A percentile compares a stretch with the other conserved stretches of the same genome.
Conservation (phyloP, 2,329 filamentous ascomycete species). For the Rhinocladiella mackenziei region DNA sequence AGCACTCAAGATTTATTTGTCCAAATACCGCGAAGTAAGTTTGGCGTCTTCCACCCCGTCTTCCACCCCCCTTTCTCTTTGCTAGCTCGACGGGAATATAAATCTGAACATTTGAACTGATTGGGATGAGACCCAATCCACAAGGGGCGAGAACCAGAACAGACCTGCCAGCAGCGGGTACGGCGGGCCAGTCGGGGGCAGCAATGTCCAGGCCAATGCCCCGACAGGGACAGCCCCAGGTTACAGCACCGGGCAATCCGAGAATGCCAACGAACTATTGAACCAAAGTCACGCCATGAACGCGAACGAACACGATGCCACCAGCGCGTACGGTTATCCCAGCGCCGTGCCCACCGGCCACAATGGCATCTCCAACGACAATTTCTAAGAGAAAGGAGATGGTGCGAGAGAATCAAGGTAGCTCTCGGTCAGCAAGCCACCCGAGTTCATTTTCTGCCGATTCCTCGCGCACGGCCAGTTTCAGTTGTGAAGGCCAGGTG, state of each 20-base stretch:
- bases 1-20: slow-evolving; percentile 94
- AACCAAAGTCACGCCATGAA: slow-evolving; percentile 40
- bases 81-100: slow-evolving; percentile 36
- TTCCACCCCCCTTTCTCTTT: slow-evolving; percentile 21
- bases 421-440: slow-evolving; percentile 21
- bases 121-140: slow-evolving; percentile 70
- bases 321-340: slow-evolving; percentile 43
- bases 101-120: slow-evolving; percentile 50
- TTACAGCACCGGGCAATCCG: slow-evolving; percentile 37
- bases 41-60: slow-evolving; percentile 31
- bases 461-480: slow-evolving; percentile 26
- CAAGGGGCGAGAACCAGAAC: slow-evolving; percentile 62
- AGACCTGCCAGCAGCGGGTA: slow-evolving; percentile 50
- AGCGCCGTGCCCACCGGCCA: slow-evolving; percentile 45
- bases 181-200: slow-evolving; percentile 39
- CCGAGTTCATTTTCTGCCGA: slow-evolving; percentile 20
- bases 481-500: slow-evolving; percentile 5
- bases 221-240: slow-evolving; percentile 33
- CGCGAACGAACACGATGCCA: slow-evolving; percentile 43
- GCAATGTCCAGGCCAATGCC: slow-evolving; percentile 32
- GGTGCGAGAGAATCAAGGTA: slow-evolving; percentile 11
- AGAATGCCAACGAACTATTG: slow-evolving; percentile 44
- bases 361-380: slow-evolving; percentile 44
- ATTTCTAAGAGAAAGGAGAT: slow-evolving; percentile 38
- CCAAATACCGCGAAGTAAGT: slow-evolving; percentile 95